phyloP scores from a whole-genome alignment of 352 stramenopile species.

The Pythium guiyangense region DNA sequence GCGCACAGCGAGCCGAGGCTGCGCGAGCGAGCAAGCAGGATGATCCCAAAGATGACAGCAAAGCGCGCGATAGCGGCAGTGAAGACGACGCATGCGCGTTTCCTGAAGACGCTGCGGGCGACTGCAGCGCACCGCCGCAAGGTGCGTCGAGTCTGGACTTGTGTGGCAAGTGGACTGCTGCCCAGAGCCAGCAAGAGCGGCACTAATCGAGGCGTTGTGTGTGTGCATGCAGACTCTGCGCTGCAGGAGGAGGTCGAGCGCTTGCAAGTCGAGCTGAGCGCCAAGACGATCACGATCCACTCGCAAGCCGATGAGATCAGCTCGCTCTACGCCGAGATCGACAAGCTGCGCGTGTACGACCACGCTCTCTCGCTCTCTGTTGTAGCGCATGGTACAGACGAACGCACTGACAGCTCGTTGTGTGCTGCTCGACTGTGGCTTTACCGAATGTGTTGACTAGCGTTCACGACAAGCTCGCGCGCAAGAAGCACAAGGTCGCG shows the following conservation, averaged over 20 bases:
- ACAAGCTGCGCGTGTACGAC: constrained; percentile 38
- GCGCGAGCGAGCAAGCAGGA: constrained; percentile 20
- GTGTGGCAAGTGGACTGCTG: neutral
- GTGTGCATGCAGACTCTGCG: constrained; percentile 24
- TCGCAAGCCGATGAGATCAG: constrained; percentile 61
- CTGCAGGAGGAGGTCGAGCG: constrained; percentile 57
- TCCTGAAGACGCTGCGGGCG: constrained; percentile 1
- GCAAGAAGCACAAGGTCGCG: constrained; percentile 30
- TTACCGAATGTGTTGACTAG: no score
- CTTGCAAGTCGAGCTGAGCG: constrained; percentile 46
- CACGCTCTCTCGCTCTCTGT: neutral
- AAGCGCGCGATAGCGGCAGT: neutral
- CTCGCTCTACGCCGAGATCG: constrained; percentile 45
- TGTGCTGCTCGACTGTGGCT: no score
- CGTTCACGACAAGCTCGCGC: constrained; percentile 28
- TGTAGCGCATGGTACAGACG: no score
- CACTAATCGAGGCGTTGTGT: no score
- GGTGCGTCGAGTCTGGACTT: neutral
- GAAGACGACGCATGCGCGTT: constrained; percentile 10
- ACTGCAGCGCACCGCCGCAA: constrained; percentile 3
- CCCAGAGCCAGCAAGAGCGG: no score
- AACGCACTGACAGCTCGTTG: no score
- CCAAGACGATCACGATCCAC: constrained; percentile 51
- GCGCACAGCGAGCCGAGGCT: constrained; percentile 22
- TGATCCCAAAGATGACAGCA: constrained; percentile 17